These are phyloP conservation scores for Parasitella parasitica DNA, from an alignment of 371 early-diverging fungal species.

Conservation along the genomic window DNA sequence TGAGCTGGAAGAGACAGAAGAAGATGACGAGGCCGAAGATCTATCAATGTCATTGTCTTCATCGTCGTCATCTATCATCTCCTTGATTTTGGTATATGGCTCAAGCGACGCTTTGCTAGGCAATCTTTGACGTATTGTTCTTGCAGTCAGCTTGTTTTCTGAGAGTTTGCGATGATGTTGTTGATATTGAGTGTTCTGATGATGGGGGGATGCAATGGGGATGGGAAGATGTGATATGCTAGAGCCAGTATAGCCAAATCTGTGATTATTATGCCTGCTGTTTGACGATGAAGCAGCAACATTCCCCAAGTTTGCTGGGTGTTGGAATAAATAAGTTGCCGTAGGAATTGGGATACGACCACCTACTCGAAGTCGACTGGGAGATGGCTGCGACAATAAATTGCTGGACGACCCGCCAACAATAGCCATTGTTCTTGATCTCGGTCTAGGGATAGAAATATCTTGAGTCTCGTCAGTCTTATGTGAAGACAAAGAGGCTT, in stretches of 20 bases:
- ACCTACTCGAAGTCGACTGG: background rate
- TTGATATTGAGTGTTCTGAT: background rate
- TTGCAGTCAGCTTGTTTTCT: conserved; percentile 12
- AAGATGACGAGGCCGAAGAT: background rate
- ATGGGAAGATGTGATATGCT: conserved; percentile 18
- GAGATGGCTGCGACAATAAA: background rate
- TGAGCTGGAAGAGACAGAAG: conserved; percentile 5
- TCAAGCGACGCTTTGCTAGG: conserved; percentile 56
- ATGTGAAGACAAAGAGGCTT: background rate
- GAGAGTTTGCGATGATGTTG: conserved; percentile 5
- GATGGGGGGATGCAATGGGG: conserved; percentile 6
- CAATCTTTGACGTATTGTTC: conserved; percentile 34
- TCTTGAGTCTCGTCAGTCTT: background rate
- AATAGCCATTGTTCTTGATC: conserved; percentile 19
- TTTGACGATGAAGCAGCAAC: background rate
- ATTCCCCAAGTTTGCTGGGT: background rate
- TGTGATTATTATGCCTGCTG: background rate
- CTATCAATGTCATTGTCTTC: conserved; percentile 3
- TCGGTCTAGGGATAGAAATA: background rate
- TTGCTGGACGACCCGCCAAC: background rate
- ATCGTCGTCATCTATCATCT: conserved; percentile 50
- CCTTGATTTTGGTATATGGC: conserved; percentile 59
- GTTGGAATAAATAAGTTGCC: background rate
- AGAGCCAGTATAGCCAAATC: background rate
- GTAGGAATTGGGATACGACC: conserved; percentile 12